These are phyloP conservation scores for Mitragyna speciosa DNA, from an alignment of 257 asterid genomes.

Conservation along the genomic window DNA sequence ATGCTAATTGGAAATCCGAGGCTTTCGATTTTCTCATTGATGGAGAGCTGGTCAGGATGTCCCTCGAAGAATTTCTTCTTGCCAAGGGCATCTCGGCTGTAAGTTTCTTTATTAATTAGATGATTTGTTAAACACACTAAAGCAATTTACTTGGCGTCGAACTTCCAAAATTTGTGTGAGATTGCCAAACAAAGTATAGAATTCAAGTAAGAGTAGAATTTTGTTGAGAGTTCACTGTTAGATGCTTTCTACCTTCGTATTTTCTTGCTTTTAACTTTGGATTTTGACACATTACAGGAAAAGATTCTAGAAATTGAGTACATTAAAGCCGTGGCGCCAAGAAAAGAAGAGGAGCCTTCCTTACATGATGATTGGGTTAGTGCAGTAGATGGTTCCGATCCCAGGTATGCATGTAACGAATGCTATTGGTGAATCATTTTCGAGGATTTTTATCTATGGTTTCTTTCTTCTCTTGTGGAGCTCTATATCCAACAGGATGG, in stretches of 20 bases:
- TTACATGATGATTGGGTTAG: slow-evolving; percentile 97
- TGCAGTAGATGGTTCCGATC: slow-evolving; percentile 83
- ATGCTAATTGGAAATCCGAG: slow-evolving; percentile 64
- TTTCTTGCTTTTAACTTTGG: slow-evolving; percentile 13
- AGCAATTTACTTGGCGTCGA: background rate
- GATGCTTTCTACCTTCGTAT: background rate
- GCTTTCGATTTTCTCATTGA: slow-evolving; percentile 89
- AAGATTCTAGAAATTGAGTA: slow-evolving; percentile 87
- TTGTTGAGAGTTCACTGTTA: too few species aligned
- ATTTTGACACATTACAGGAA: slow-evolving; percentile 54
- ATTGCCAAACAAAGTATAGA: background rate
- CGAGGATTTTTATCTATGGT: background rate
- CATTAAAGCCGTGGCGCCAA: slow-evolving; percentile 80
- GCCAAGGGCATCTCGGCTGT: slow-evolving; percentile 93
- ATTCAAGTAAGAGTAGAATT: background rate
- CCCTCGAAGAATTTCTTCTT: slow-evolving; percentile 87
- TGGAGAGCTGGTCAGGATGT: slow-evolving; percentile 86
- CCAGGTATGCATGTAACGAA: slow-evolving; percentile 44
- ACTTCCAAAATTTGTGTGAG: background rate
- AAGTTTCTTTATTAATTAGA: slow-evolving; percentile 27
- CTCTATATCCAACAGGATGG: too few species aligned
- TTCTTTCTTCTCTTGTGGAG: background rate
- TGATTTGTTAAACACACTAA: background rate
- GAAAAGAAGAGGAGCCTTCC: slow-evolving; percentile 77
- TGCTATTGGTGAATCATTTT: background rate